phyloP scores from a whole-genome alignment of 2,329 filamentous ascomycete genomes.

The Diaporthe sp. region DNA sequence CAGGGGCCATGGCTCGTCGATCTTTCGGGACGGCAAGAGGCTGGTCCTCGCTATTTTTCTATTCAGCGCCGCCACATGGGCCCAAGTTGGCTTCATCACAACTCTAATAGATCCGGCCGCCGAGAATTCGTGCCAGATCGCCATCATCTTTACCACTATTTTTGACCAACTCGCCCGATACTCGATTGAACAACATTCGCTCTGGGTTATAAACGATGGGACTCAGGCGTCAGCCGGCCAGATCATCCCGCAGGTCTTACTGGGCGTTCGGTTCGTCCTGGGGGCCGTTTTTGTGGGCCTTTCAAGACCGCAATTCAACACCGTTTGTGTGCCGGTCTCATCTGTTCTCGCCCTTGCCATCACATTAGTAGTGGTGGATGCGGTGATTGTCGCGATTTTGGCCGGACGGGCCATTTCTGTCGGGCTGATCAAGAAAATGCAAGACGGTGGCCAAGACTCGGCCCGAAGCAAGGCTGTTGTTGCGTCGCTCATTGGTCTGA shows the following conservation, averaged over 20 bases:
- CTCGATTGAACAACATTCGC: constrained; percentile 66
- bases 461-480: constrained; percentile 58
- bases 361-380: constrained; percentile 60
- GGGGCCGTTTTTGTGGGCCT: constrained; percentile 69
- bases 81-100: constrained; percentile 64
- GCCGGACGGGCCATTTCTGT: constrained; percentile 57
- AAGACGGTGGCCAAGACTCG: constrained; percentile 47
- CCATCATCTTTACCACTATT: constrained; percentile 64
- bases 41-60: constrained; percentile 73
- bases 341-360: constrained; percentile 61
- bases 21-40: constrained; percentile 72
- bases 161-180: constrained; percentile 72
- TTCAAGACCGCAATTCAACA: constrained; percentile 65
- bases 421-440: constrained; percentile 52
- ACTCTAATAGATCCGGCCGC: constrained; percentile 61
- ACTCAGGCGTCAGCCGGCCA: constrained; percentile 53
- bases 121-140: constrained; percentile 63
- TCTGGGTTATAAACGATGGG: constrained; percentile 63
- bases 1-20: constrained; percentile 62
- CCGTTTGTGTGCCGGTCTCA: constrained; percentile 65
- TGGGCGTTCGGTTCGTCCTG: constrained; percentile 64
- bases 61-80: constrained; percentile 66
- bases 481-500: constrained; percentile 59
- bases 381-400: constrained; percentile 59
- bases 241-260: constrained; percentile 61